Evolutionary conservation across 2,329 filamentous ascomycete species (phyloP).

Genomic region (Aureobasidium zeae): DNA sequence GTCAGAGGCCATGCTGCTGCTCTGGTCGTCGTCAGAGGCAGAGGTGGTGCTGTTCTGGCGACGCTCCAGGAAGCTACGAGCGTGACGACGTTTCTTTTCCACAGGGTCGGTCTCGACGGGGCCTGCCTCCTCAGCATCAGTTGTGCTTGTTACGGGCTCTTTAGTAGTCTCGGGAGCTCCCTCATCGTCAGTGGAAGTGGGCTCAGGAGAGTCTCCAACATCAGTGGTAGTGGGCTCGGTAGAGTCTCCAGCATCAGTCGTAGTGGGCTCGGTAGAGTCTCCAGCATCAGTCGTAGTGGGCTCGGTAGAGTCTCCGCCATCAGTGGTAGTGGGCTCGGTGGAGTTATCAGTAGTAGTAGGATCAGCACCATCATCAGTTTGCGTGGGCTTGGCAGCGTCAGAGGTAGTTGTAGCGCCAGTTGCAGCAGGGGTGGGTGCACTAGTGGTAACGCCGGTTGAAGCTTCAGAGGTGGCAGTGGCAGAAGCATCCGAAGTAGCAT

Average conservation of each 20-base stretch:
- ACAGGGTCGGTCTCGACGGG: background rate
- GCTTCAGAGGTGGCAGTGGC: background rate
- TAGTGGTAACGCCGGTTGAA: background rate
- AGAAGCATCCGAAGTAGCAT: background rate
- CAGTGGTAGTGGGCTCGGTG: background rate
- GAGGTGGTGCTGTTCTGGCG: conserved; percentile 8
- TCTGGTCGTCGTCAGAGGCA: background rate
- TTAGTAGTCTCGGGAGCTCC: background rate
- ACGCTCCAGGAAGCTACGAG: background rate
- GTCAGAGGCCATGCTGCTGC: background rate
- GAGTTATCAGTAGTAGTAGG: background rate
- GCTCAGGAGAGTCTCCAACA: background rate
- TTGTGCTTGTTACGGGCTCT: background rate
- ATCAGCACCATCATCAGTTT: background rate
- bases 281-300: background rate
- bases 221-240: background rate
- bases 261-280: background rate
- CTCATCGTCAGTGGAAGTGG: background rate
- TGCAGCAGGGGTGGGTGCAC: background rate
- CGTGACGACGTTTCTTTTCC: background rate
- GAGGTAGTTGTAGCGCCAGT: background rate
- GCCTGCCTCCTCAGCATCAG: background rate
- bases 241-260: background rate
- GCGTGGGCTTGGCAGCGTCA: background rate
- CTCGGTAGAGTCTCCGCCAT: background rate